Evolutionary conservation across 352 stramenopile species (phyloP).

Genomic region (Phytopythium boreale): DNA sequence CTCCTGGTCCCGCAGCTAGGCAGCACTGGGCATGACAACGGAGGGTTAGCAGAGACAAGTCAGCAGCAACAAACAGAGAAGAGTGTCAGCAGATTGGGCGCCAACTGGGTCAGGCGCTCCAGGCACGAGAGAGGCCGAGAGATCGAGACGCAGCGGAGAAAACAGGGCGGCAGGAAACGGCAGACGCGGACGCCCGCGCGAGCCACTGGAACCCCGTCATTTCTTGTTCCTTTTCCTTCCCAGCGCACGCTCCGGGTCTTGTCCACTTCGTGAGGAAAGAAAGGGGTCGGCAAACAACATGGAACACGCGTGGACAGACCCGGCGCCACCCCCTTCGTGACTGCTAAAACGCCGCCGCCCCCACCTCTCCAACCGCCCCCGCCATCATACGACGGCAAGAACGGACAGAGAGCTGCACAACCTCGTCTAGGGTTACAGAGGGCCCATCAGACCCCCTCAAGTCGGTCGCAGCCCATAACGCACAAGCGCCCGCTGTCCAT

Average conservation of each 20-base stretch:
- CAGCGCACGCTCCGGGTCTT: neutral
- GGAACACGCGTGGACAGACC: conserved; percentile 24
- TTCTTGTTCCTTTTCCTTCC: conserved; percentile 60
- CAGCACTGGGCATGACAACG: neutral
- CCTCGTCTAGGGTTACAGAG: conserved; percentile 70
- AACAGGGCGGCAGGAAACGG: conserved; percentile 5
- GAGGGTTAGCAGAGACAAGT: neutral
- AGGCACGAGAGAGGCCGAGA: neutral
- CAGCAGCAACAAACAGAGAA: neutral
- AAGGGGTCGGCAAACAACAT: conserved; percentile 75
- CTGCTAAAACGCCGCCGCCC: conserved; percentile 6
- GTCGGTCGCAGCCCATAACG: conserved; percentile 22
- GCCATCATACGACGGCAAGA: neutral
- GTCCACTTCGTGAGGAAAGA: conserved; percentile 46
- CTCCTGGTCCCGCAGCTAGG: neutral
- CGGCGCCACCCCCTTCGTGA: conserved; percentile 9
- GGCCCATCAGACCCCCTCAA: conserved; percentile 42
- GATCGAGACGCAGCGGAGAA: conserved; percentile 4
- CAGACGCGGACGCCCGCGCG: conserved; percentile 7
- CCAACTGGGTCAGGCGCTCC: neutral
- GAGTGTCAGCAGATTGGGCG: neutral
- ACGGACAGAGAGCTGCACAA: neutral
- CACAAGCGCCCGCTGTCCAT: neutral
- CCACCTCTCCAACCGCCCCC: neutral
- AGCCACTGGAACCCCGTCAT: conserved; percentile 64